Evolutionary conservation across 495 filamentous ascomycete species (phyloP), one percentile per base, ranked within the genome.

Genomic region (Tuber borchii): DNA sequence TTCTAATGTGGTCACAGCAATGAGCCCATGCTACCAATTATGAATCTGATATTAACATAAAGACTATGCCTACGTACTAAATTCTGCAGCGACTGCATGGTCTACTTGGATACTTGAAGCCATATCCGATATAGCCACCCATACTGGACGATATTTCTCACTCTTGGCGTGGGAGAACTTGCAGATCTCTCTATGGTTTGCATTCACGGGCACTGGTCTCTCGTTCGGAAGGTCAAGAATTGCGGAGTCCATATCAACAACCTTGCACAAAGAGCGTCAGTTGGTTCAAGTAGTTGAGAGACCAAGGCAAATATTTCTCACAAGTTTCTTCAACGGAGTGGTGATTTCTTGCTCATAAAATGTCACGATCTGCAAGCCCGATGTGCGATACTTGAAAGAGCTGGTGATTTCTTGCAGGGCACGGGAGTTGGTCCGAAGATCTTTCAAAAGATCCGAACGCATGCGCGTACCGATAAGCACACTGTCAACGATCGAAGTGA

Each of bases 161-260:
- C 34, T 71, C 46, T 70, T 51, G n/a, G 17, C 34, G 31, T 75
- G 46, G 9, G 48, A 22, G 70, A 78, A 77, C 19, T 56, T 42
- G 61, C 72, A 70, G 20, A 73, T 74, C 1, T 43, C 42, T 20
- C 69, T 71, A 22, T 77, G 71, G 26, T 74, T 43, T 22, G 71
- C 72, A 37, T 43, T 43, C 22, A 77, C 73, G 6, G 31, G 34
- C 20, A 77, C 42, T 43, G 51, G n/a, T 8, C 56, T 75, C 37
- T 78, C 76, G 19, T 75, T 78, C 2, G 73, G 34, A 42, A 78
- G 46, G 19, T 70, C 73, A 68, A 78, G 39, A 26, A 17, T 9
- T 16, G 73, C 76, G 3, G 73, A 75, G 17, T 72, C 48, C 46
- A 40, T 72, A 19, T 73, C 73, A 12, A 78, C 76, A 72, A 78